Conservation (phyloP, 106 monocot species). For the Posidonia australis region DNA sequence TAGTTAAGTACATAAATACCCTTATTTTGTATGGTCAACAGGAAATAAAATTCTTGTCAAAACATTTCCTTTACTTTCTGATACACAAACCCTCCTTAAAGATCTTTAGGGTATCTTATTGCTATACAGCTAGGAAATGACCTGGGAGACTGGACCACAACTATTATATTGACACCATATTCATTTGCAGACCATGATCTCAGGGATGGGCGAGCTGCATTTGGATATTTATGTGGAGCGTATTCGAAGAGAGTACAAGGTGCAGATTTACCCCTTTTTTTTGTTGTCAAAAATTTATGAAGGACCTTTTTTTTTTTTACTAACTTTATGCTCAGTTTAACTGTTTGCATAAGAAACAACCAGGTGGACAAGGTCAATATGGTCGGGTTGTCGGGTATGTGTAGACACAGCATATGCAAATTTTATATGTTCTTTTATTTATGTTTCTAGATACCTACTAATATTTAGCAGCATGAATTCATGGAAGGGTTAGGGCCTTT, state of each 20-base stretch:
- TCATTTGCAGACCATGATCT: constrained; percentile 81
- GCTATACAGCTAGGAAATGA: neutral
- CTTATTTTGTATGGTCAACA: too few species aligned
- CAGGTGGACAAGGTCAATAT: constrained; percentile 98
- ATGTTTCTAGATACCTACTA: neutral
- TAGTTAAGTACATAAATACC: too few species aligned
- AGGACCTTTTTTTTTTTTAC: neutral
- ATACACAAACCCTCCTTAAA: too few species aligned
- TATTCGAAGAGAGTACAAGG: constrained; percentile 94
- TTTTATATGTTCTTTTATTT: neutral
- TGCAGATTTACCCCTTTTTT: constrained; percentile 11
- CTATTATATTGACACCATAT: neutral
- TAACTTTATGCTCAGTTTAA: constrained; percentile 49
- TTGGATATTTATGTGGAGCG: constrained; percentile 99
- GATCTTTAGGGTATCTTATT: neutral
- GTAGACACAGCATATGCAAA: neutral
- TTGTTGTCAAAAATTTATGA: neutral
- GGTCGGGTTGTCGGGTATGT: constrained; percentile 87
- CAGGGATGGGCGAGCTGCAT: constrained; percentile 98
- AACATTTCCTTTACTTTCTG: too few species aligned
- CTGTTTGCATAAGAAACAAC: constrained; percentile 97
- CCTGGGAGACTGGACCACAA: too few species aligned
- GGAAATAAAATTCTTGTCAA: too few species aligned
- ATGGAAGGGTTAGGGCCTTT: neutral
- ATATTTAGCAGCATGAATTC: neutral